Conservation (phyloP, 768 basidiomycete species). For the Cystobasidium tubakii region DNA sequence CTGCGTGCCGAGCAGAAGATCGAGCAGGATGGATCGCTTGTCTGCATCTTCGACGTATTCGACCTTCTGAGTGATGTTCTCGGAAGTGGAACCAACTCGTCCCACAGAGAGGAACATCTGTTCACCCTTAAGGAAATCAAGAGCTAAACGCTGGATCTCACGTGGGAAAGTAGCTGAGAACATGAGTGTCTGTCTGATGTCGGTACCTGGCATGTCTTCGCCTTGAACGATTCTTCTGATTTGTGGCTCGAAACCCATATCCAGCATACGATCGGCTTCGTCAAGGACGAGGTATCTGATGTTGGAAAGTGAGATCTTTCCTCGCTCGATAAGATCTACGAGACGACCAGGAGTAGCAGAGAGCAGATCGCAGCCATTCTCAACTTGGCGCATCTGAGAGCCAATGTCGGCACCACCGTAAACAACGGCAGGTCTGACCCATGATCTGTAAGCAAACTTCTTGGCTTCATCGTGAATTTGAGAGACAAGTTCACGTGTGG, state of each 20-base stretch:
- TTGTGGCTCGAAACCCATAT: constrained; percentile 99
- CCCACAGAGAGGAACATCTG: constrained; percentile 98
- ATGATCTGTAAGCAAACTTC: constrained; percentile 97
- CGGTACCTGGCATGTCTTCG: constrained; percentile 93
- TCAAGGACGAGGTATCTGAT: constrained; percentile 97
- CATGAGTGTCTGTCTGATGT: constrained; percentile 95
- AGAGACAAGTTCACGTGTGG: constrained; percentile 95
- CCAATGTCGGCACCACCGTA: constrained; percentile 99
- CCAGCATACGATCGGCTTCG: constrained; percentile 99
- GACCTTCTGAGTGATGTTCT: constrained; percentile 95
- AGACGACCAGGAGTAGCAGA: constrained; percentile 96
- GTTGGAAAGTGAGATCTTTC: constrained; percentile 89
- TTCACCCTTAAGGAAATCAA: constrained; percentile 85
- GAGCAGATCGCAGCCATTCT: constrained; percentile 93
- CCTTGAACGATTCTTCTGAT: constrained; percentile 96
- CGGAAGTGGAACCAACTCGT: constrained; percentile 94
- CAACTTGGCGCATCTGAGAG: constrained; percentile 83
- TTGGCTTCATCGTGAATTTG: constrained; percentile 99
- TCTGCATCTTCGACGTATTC: constrained; percentile 96
- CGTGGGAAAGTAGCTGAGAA: constrained; percentile 99
- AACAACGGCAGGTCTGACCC: constrained; percentile 97
- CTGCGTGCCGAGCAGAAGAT: constrained; percentile 66
- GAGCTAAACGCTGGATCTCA: constrained; percentile 93
- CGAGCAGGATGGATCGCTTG: constrained; percentile 92
- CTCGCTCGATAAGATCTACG: constrained; percentile 96